Evolutionary conservation across 495 filamentous ascomycete genomes (phyloP).

Genomic region (Glarea lozoyensis): DNA sequence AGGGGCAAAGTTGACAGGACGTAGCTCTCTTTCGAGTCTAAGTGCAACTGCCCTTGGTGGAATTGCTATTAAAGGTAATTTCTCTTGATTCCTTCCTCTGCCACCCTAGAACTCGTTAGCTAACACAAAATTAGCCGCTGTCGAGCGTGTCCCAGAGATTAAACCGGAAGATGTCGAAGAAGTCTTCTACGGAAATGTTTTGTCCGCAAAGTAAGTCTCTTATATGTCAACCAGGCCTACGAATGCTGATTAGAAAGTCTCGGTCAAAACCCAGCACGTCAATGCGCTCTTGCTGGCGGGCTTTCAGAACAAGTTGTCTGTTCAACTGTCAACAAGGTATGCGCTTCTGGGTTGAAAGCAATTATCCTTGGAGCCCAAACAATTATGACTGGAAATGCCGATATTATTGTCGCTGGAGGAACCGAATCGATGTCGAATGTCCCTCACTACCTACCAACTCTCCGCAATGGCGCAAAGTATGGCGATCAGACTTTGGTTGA

Average conservation of each 20-base stretch:
- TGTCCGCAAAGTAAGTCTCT: slow-evolving; percentile 86
- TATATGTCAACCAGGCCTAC: too few relatives aligned
- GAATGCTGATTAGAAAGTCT: slow-evolving; percentile 60
- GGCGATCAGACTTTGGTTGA: slow-evolving; percentile 81
- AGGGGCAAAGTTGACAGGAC: slow-evolving; percentile 9
- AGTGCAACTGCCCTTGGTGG: slow-evolving; percentile 80
- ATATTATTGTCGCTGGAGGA: slow-evolving; percentile 84
- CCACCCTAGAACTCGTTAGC: too few relatives aligned
- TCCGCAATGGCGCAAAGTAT: slow-evolving; percentile 81
- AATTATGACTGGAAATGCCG: slow-evolving; percentile 89
- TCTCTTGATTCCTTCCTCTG: too few relatives aligned
- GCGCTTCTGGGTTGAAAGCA: slow-evolving; percentile 87
- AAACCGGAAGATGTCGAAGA: slow-evolving; percentile 83
- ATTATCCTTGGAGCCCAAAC: slow-evolving; percentile 93
- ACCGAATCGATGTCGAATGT: slow-evolving; percentile 96
- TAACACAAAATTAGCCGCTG: too few relatives aligned
- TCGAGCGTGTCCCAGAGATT: slow-evolving; percentile 77
- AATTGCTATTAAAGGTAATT: slow-evolving; percentile 81
- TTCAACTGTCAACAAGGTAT: slow-evolving; percentile 98
- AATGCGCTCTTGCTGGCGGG: slow-evolving; percentile 83
- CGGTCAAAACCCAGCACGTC: slow-evolving; percentile 91
- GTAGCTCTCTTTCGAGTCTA: slow-evolving; percentile 74
- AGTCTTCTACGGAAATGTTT: slow-evolving; percentile 95
- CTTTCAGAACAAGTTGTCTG: slow-evolving; percentile 68
- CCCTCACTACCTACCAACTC: slow-evolving; percentile 87